Conservation (phyloP, 768 basidiomycete species). For the Saitozyma podzolica region DNA sequence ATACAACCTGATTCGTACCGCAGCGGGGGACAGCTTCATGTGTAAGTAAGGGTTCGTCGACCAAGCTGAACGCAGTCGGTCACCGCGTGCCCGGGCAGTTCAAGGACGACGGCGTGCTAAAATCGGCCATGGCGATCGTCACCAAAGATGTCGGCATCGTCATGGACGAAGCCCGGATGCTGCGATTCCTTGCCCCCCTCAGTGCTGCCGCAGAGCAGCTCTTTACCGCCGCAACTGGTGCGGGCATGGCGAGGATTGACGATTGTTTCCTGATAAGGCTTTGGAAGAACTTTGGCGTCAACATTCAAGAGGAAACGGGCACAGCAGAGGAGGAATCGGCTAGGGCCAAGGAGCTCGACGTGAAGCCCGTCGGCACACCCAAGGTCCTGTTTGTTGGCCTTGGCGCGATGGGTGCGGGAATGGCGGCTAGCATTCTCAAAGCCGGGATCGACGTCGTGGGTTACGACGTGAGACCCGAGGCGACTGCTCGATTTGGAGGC, state of each 20-base stretch:
- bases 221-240: slow-evolving; percentile 30
- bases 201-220: slow-evolving; percentile 33
- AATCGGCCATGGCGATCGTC: slow-evolving; percentile 49
- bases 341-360: slow-evolving; percentile 28
- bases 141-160: slow-evolving; percentile 47
- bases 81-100: slow-evolving; percentile 40
- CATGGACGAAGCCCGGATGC: slow-evolving; percentile 41
- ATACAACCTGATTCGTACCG: slow-evolving; percentile 31
- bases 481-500: slow-evolving; percentile 32
- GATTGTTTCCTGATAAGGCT: slow-evolving; percentile 37
- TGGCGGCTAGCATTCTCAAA: slow-evolving; percentile 29
- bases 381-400: slow-evolving; percentile 44
- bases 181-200: slow-evolving; percentile 34
- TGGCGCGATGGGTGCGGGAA: slow-evolving; percentile 37
- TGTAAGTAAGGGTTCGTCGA: slow-evolving; percentile 26
- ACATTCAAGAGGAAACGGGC: slow-evolving; percentile 24
- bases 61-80: slow-evolving; percentile 17
- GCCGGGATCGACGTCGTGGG: slow-evolving; percentile 33
- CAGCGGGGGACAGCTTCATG: slow-evolving; percentile 44
- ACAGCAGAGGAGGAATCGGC: slow-evolving; percentile 26
- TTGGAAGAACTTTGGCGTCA: slow-evolving; percentile 35
- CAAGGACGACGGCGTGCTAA: slow-evolving; percentile 32
- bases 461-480: slow-evolving; percentile 23
- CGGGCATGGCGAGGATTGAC: slow-evolving; percentile 32
- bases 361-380: slow-evolving; percentile 13